These are phyloP conservation scores for Dendrostoma leiphaemia DNA, from an alignment of 2,329 filamentous ascomycete genomes.

Conservation along the genomic window DNA sequence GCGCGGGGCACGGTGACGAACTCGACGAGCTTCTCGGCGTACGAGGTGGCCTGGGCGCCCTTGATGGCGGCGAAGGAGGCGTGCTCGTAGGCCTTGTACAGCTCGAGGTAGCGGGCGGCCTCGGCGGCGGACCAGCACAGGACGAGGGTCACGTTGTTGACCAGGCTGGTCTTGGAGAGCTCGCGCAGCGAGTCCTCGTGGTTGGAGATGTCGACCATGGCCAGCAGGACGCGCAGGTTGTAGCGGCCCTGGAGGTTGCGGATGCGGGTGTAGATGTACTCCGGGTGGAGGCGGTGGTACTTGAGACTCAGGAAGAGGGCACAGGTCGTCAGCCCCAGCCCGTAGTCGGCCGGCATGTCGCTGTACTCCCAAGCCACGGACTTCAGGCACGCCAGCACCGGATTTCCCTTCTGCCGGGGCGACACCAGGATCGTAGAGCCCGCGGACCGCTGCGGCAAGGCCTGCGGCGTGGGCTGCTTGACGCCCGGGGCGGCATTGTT, in stretches of 20 bases:
- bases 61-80: slow-evolving; percentile 77
- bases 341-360: slow-evolving; percentile 93
- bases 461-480: slow-evolving; percentile 86
- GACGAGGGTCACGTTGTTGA: slow-evolving; percentile 90
- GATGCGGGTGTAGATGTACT: slow-evolving; percentile 96
- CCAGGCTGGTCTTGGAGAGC: slow-evolving; percentile 84
- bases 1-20: slow-evolving; percentile 88
- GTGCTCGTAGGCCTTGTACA: slow-evolving; percentile 94
- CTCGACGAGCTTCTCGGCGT: slow-evolving; percentile 83
- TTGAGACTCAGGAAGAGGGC: slow-evolving; percentile 92
- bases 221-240: slow-evolving; percentile 78
- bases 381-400: slow-evolving; percentile 78
- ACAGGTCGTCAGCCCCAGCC: slow-evolving; percentile 82
- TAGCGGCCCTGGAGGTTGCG: slow-evolving; percentile 81
- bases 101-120: slow-evolving; percentile 87
- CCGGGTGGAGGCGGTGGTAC: slow-evolving; percentile 94
- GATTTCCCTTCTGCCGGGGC: slow-evolving; percentile 91
- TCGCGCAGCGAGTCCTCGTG: slow-evolving; percentile 89
- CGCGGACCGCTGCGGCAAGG: slow-evolving; percentile 61
- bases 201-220: slow-evolving; percentile 92
- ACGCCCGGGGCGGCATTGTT: slow-evolving; percentile 49
- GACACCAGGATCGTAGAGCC: slow-evolving; percentile 86
- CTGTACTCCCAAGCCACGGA: slow-evolving; percentile 93
- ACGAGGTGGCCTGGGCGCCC: slow-evolving; percentile 78
- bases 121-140: slow-evolving; percentile 94